Conservation (phyloP, 2,329 filamentous ascomycete species). For the Macrophomina phaseolina region DNA sequence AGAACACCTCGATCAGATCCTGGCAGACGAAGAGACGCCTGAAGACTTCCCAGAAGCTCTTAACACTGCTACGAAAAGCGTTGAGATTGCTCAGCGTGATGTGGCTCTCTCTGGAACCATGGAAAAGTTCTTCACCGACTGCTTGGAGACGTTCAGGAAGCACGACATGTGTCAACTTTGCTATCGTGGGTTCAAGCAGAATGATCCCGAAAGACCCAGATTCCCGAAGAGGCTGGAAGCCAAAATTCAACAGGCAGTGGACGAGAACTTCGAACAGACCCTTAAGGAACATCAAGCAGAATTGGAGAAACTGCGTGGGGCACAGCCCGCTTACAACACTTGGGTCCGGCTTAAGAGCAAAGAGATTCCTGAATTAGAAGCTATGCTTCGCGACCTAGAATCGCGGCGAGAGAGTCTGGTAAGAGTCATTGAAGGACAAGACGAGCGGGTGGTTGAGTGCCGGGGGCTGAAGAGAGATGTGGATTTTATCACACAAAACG, state of each 20-base stretch:
- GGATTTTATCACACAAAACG: conserved; percentile 76
- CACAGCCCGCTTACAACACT: conserved; percentile 70
- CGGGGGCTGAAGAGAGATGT: conserved; percentile 73
- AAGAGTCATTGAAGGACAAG: conserved; percentile 63
- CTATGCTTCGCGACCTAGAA: conserved; percentile 63
- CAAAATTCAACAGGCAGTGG: conserved; percentile 56
- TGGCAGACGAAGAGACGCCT: conserved; percentile 38
- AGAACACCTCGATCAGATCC: conserved; percentile 58
- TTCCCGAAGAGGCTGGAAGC: conserved; percentile 70
- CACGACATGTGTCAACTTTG: conserved; percentile 81
- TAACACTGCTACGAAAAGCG: conserved; percentile 56
- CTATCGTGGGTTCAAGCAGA: conserved; percentile 66
- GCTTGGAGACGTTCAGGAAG: conserved; percentile 67
- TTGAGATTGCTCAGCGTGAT: conserved; percentile 64
- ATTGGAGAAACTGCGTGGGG: conserved; percentile 63
- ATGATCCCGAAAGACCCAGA: conserved; percentile 64
- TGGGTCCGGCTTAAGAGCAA: conserved; percentile 69
- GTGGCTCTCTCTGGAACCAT: conserved; percentile 72
- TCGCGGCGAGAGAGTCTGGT: conserved; percentile 46
- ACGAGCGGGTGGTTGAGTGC: conserved; percentile 66
- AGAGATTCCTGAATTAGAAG: conserved; percentile 73
- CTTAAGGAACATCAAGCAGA: conserved; percentile 65
- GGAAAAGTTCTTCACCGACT: conserved; percentile 73
- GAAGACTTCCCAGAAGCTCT: conserved; percentile 59
- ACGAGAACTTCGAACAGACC: conserved; percentile 65